Evolutionary conservation across 2,329 filamentous ascomycete species (phyloP), one percentile per base, ranked within the genome.

Genomic region (Pseudopyricularia cyperi): DNA sequence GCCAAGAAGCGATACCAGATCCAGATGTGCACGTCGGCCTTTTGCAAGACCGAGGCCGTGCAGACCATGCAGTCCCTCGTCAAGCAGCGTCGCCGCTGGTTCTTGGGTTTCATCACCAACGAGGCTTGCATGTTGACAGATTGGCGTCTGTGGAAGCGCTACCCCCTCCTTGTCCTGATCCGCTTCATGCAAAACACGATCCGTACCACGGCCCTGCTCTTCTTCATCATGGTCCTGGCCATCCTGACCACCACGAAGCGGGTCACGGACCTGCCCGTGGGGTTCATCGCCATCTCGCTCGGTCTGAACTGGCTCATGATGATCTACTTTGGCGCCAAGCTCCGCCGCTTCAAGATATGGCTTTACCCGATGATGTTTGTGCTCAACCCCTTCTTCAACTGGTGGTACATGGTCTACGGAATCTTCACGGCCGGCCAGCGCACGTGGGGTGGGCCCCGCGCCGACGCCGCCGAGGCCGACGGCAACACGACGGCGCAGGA

Each of bases 61-160:
- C 89, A 95, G 68, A 89, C 85, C 2, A 90, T 90, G 66, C 71
- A 71, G 53, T 89, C 86, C 59, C 77, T 98, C 47, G 75, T 96
- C 65, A 96, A 97, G 73, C 93, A 98, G 71, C 83, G 93, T 55
- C 84, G 91, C 52, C 80, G 93, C 63, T 98, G 93, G 93, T 97
- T 97, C 66, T 75, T 97, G 44, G 91, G 91, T 30, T 96, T 95
- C 68, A 90, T 97, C 69, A 96, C 91, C 15, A 98, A 98, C 66
- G 91, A 97, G 66, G 91, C 89, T 7, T 96, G 90, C 70, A 96
- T 97, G 93, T 73, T 98, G 70, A 97, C 93, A 2, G 91, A 97
- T 68, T 82, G 87, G 67, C 82, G 93, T 54, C 75, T 97, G 28
- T 97, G 91, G 91, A 86, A 79, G 65, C 80, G 88, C 50, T 97